A percentile compares a stretch with the other conserved stretches of the same genome.
Evolutionary conservation across 177 flowering plant genomes (phyloP).

Genomic region (Tripterygium wilfordii): DNA sequence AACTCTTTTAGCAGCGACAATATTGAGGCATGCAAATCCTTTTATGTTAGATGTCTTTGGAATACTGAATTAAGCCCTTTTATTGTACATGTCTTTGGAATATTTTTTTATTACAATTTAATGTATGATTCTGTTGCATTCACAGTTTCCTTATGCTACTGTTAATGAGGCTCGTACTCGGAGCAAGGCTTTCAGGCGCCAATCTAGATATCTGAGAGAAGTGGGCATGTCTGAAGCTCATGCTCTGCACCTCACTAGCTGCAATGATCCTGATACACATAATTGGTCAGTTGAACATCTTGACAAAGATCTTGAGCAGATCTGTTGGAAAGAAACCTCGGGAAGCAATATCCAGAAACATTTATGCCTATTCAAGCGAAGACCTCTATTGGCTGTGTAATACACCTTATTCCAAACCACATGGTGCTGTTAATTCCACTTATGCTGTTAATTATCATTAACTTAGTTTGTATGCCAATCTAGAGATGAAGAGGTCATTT

Average conservation of each 20-base stretch:
- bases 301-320: constrained; percentile 34
- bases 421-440: constrained; percentile 1
- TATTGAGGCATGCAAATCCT: constrained; percentile 48
- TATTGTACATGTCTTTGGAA: neutral
- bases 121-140: constrained; percentile 6
- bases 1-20: constrained; percentile 68
- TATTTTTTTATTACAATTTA: no score
- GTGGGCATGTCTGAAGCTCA: constrained; percentile 6
- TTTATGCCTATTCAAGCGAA: constrained; percentile 57
- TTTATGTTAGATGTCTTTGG: neutral
- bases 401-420: neutral
- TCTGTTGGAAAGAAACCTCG: constrained; percentile 59
- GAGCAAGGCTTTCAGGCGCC: neutral
- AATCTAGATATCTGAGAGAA: constrained; percentile 7
- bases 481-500: constrained; percentile 37
- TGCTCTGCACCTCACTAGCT: constrained; percentile 43
- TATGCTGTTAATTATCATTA: neutral
- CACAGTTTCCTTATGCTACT: constrained; percentile 52
- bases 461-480: constrained; percentile 3
- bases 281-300: constrained; percentile 46
- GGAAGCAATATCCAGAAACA: constrained; percentile 31
- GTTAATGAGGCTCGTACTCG: constrained; percentile 7
- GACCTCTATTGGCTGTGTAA: constrained; percentile 39
- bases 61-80: neutral
- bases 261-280: constrained; percentile 36